Conservation (phyloP, 2,329 filamentous ascomycete species). For the Allantophomopsis lycopodina region DNA sequence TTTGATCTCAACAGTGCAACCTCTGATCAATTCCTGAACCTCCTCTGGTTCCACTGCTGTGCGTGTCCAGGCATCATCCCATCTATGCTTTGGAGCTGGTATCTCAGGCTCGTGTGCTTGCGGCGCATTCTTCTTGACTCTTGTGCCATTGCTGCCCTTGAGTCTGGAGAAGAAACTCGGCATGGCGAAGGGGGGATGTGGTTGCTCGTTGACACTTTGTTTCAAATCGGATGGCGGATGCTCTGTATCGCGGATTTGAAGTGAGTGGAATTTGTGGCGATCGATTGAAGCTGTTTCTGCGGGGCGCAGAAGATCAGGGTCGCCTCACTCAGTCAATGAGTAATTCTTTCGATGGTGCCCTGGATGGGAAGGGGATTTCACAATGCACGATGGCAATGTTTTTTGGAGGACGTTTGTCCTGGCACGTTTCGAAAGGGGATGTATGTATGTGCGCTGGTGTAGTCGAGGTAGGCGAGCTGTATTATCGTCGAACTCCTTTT, state of each 20-base stretch:
- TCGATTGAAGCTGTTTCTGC: not conserved
- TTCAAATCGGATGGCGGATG: too few species aligned
- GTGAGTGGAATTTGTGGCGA: not conserved
- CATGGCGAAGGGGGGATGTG: constrained; percentile 7
- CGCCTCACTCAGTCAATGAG: too few species aligned
- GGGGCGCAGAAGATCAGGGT: not conserved
- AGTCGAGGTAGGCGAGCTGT: too few species aligned
- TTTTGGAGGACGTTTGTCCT: too few species aligned
- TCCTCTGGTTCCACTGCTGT: constrained; percentile 78
- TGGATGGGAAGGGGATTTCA: too few species aligned
- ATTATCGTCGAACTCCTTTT: too few species aligned
- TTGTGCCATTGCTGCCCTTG: constrained; percentile 60
- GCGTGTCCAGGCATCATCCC: constrained; percentile 80
- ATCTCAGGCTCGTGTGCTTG: constrained; percentile 33
- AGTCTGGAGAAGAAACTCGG: constrained; percentile 19
- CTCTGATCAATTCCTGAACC: constrained; percentile 72
- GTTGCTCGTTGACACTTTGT: too few species aligned
- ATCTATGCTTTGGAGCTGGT: constrained; percentile 56
- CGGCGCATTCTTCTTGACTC: constrained; percentile 48
- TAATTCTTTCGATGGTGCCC: too few species aligned
- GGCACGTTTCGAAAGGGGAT: too few species aligned
- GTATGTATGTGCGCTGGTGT: too few species aligned
- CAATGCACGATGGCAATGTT: too few species aligned
- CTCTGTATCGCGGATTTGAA: too few species aligned
- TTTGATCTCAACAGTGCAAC: constrained; percentile 86